phyloP scores from a whole-genome alignment of 2,329 filamentous ascomycete genomes.

The Cercospora zeina region DNA sequence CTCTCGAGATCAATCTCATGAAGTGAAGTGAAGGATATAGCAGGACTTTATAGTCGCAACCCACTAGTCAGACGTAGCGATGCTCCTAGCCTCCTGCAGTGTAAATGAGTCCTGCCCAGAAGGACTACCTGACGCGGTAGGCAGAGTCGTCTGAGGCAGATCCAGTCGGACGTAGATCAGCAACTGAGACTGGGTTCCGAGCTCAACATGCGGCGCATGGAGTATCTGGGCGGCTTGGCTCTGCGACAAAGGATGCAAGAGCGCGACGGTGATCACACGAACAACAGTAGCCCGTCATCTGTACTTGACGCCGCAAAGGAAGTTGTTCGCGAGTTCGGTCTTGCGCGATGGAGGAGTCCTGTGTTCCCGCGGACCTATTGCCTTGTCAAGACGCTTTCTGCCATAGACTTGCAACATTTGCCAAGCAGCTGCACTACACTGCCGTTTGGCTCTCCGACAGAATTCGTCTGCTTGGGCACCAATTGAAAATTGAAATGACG shows the following conservation, averaged over 20 bases:
- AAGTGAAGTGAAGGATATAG: constrained; percentile 7
- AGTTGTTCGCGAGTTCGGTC: background rate
- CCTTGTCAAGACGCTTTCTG: background rate
- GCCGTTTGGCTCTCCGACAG: background rate
- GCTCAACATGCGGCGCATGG: constrained; percentile 18
- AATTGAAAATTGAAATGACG: background rate
- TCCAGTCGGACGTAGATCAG: constrained; percentile 14
- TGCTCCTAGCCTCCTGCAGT: background rate
- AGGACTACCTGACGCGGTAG: too few species aligned
- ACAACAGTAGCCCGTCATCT: background rate
- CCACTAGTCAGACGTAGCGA: constrained; percentile 2
- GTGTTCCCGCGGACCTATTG: background rate
- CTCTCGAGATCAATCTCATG: background rate
- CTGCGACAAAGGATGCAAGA: constrained; percentile 7
- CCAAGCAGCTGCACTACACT: constrained; percentile 6
- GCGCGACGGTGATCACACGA: background rate
- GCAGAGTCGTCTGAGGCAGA: constrained; percentile 18
- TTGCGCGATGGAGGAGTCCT: background rate
- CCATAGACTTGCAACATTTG: background rate
- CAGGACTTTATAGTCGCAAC: constrained; percentile 19
- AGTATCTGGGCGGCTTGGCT: constrained; percentile 17
- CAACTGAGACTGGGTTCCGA: constrained; percentile 14
- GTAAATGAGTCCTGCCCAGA: constrained; percentile 18
- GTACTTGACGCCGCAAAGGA: background rate
- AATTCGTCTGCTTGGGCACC: background rate